These are phyloP conservation scores for Cupressus sempervirens DNA, from an alignment of 75 land plant species.

Conservation along the genomic window DNA sequence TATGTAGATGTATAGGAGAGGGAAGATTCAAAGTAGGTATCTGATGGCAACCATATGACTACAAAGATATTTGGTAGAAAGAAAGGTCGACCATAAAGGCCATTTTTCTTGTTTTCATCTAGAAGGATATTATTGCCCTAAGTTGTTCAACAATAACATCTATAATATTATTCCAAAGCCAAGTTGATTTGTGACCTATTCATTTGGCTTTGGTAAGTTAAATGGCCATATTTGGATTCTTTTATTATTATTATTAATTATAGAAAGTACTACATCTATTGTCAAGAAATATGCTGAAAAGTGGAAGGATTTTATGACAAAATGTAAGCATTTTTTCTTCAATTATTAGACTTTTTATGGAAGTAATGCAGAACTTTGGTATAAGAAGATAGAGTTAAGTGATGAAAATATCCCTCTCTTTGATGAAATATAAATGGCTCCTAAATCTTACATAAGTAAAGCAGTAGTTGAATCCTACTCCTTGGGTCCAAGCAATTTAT, in stretches of 20 bases:
- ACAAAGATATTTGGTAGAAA: conserved; percentile 5
- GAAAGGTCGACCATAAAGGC: conserved; percentile 6
- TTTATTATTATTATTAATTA: background rate
- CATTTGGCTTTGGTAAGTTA: too few species aligned
- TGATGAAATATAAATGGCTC: background rate
- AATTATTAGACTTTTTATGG: background rate
- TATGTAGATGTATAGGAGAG: background rate
- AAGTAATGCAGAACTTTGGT: background rate
- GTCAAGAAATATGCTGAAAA: background rate
- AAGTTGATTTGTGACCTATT: too few species aligned
- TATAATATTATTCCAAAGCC: too few species aligned
- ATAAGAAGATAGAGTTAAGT: background rate
- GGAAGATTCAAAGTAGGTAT: background rate
- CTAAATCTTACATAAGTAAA: background rate
- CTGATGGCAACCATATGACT: background rate
- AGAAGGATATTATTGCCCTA: too few species aligned
- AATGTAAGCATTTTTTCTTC: background rate
- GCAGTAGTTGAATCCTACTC: background rate
- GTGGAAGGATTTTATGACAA: background rate
- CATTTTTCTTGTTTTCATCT: background rate
- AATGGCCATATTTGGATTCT: too few species aligned
- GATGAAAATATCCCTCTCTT: too few species aligned
- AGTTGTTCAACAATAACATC: too few species aligned
- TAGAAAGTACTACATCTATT: background rate
- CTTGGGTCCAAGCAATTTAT: background rate